Evolutionary conservation across 345 rosid species (phyloP).

Genomic region (Erucastrum elatum): DNA sequence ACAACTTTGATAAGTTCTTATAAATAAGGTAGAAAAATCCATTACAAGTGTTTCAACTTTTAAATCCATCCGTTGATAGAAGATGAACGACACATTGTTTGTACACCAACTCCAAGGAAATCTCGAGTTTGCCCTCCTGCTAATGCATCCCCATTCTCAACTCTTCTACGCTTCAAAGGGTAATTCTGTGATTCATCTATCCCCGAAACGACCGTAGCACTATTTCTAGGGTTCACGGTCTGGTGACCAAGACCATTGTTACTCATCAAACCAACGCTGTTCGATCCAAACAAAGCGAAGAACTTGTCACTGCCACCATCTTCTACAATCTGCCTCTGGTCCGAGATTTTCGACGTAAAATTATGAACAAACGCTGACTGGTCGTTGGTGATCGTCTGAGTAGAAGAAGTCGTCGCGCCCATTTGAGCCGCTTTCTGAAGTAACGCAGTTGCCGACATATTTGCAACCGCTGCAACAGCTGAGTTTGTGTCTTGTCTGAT

Average conservation of each 20-base stretch:
- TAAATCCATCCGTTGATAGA: slow-evolving; percentile 54
- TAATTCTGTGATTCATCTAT: slow-evolving; percentile 45
- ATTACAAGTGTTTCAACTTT: slow-evolving; percentile 32
- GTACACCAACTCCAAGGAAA: slow-evolving; percentile 84
- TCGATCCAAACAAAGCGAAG: slow-evolving; percentile 46
- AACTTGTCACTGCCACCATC: slow-evolving; percentile 53
- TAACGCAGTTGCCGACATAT: slow-evolving; percentile 93
- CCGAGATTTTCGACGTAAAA: slow-evolving; percentile 40
- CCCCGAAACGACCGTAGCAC: slow-evolving; percentile 35
- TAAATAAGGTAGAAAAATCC: slow-evolving; percentile 6
- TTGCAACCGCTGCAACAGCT: slow-evolving; percentile 42
- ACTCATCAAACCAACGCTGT: slow-evolving; percentile 20
- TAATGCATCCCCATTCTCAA: slow-evolving; percentile 32
- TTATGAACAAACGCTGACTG: slow-evolving; percentile 52
- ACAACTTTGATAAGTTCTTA: background rate
- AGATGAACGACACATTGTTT: slow-evolving; percentile 53
- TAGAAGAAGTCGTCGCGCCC: slow-evolving; percentile 60
- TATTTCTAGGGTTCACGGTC: slow-evolving; percentile 43
- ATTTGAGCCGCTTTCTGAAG: slow-evolving; percentile 92
- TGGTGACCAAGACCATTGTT: slow-evolving; percentile 29
- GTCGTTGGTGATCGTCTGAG: slow-evolving; percentile 34
- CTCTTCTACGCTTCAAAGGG: slow-evolving; percentile 40
- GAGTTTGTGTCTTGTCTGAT: slow-evolving; percentile 32
- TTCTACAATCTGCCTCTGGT: slow-evolving; percentile 12
- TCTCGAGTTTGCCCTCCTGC: slow-evolving; percentile 87